Evolutionary conservation across 202 grass and related monocot species (phyloP).

Genomic region (Musa balbisiana): DNA sequence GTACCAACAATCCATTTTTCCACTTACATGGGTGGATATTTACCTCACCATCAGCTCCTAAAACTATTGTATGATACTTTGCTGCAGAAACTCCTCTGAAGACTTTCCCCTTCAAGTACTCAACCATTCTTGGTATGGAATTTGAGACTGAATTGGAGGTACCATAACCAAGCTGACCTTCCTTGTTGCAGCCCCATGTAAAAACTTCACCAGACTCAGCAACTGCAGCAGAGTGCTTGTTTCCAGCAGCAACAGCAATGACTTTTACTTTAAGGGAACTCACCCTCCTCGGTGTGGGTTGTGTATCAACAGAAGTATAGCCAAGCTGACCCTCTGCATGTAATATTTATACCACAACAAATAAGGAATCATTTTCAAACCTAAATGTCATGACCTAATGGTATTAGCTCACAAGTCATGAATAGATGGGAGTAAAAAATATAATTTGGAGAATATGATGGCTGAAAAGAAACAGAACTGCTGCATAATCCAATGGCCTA

Average conservation of each 20-base stretch:
- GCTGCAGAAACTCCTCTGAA: slow-evolving; percentile 73
- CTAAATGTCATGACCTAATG: background rate
- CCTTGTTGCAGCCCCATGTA: slow-evolving; percentile 98
- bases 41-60: slow-evolving; percentile 88
- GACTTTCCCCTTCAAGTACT: slow-evolving; percentile 91
- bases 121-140: slow-evolving; percentile 87
- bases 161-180: slow-evolving; percentile 98
- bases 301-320: slow-evolving; percentile 96
- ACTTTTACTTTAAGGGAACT: slow-evolving; percentile 69
- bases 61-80: slow-evolving; percentile 83
- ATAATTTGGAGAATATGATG: background rate
- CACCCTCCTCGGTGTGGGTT: slow-evolving; percentile 77
- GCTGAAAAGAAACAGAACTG: background rate
- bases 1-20: background rate
- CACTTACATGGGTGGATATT: background rate
- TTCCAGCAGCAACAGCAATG: slow-evolving; percentile 83
- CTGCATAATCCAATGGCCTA: background rate
- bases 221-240: slow-evolving; percentile 88
- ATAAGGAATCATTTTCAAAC: slow-evolving; percentile 2
- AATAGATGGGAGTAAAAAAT: background rate
- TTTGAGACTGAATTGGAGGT: slow-evolving; percentile 98
- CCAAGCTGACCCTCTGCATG: slow-evolving; percentile 93
- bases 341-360: slow-evolving; percentile 3
- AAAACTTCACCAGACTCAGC: slow-evolving; percentile 77
- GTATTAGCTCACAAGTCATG: background rate